phyloP scores from a whole-genome alignment of 1,284 basidiomycete species.

The Marasmius oreades region DNA sequence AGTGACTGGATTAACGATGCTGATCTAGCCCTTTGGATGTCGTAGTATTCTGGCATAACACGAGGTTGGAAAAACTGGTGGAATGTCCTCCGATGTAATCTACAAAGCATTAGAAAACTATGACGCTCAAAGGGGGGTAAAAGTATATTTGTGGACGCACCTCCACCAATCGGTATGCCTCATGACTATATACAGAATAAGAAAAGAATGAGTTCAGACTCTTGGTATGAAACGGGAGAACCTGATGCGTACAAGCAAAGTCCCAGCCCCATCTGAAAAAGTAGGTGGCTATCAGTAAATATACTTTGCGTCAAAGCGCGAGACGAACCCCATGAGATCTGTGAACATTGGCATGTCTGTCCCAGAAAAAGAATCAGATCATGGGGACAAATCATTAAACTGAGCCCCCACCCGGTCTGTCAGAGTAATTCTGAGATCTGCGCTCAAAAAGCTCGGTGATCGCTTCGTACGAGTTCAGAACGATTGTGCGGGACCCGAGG shows the following conservation, averaged over 20 bases:
- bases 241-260: too few species aligned
- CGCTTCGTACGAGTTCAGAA: constrained; percentile 20
- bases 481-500: constrained; percentile 15
- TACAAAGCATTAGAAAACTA: not conserved
- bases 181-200: too few species aligned
- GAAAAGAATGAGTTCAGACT: not conserved
- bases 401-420: constrained; percentile 13
- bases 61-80: constrained; percentile 19
- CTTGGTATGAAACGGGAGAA: too few species aligned
- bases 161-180: constrained; percentile 26
- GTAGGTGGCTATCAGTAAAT: not conserved
- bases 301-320: too few species aligned
- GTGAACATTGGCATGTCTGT: constrained; percentile 20
- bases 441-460: constrained; percentile 22
- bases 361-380: not conserved
- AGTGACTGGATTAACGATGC: constrained; percentile 17
- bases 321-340: constrained; percentile 21
- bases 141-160: constrained; percentile 10
- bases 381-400: not conserved
- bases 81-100: constrained; percentile 20
- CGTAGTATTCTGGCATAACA: constrained; percentile 11
- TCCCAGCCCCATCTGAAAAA: not conserved
- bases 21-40: constrained; percentile 16
- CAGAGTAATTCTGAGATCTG: constrained; percentile 20
- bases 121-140: not conserved